Evolutionary conservation across 768 basidiomycete species (phyloP), one percentile per base, ranked within the genome.

Genomic region (Paxillus rubicundulus): DNA sequence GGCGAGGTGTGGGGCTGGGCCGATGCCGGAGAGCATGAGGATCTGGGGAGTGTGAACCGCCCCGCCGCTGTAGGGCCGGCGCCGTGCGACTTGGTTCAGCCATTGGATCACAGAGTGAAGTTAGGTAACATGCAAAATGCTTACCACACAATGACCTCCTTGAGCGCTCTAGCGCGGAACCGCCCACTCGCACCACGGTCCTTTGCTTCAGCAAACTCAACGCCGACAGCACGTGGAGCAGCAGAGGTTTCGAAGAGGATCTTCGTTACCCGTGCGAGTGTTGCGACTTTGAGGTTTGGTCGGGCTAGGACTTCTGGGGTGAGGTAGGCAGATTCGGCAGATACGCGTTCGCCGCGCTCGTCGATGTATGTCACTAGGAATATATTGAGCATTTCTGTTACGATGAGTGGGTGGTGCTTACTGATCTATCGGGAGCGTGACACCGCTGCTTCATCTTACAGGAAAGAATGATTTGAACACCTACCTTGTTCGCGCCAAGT

Each of bases 11-110:
- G 72, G 72, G 2, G 76, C 74, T 33, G 89, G 87, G 3, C 91
- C 92, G 43, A 94, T 71, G 10, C 92, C 92, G 16, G 87, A 89
- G 16, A 89, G 74, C 76, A 87, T 77, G 13, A 89, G 74, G 46
- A 88, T 78, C 72, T 87, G 69, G 4, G 86, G 86, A 6, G 83
- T 78, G 57, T 87, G 83, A 7, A 87, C 65, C 3, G 85, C 77
- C 0, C 84, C 84, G 28, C 78, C 83, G 12, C 85, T 86, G 30
- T 38, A 43, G 30, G 9, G 10, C 30, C 30, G 10, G 16, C 12
- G 33, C n/a, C 24, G 45, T 50, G 44, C 47, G 12, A 24, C 10
- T 32, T 17, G 0, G 17, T 39, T 58, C 38, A 48, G 17, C 12
- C 9, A 30, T 30, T 30, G 30, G 7, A 30, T 30, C 30, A 40